These are phyloP conservation scores for Fraxinus albicans DNA, from an alignment of 305 asterid genomes.

Conservation along the genomic window DNA sequence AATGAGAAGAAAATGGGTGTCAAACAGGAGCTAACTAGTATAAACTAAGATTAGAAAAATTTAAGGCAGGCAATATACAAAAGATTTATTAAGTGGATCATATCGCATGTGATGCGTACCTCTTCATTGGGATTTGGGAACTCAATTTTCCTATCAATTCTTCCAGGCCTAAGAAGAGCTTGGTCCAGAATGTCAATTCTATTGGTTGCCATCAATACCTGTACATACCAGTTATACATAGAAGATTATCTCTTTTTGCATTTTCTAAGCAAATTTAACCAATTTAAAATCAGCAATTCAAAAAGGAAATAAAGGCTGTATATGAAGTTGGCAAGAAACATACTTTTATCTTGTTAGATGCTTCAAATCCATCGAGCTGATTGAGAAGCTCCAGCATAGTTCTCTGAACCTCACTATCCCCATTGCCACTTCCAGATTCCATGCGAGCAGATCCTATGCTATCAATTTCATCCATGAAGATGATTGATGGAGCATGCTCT, in stretches of 20 bases:
- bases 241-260: background rate
- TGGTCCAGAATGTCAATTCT: slow-evolving; percentile 93
- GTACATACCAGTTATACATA: slow-evolving; percentile 18
- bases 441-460: slow-evolving; percentile 26
- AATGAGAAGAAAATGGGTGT: no score
- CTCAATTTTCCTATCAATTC: slow-evolving; percentile 92
- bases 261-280: background rate
- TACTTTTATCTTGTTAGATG: slow-evolving; percentile 83
- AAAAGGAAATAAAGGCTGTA: background rate
- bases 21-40: background rate
- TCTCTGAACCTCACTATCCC: slow-evolving; percentile 94
- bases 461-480: slow-evolving; percentile 1
- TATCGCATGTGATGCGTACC: slow-evolving; percentile 31
- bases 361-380: slow-evolving; percentile 98
- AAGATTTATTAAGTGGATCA: slow-evolving; percentile 14
- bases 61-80: background rate
- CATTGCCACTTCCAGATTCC: slow-evolving; percentile 97
- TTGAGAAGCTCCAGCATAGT: slow-evolving; percentile 97
- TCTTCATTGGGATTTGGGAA: slow-evolving; percentile 96
- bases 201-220: slow-evolving; percentile 98
- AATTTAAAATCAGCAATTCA: background rate
- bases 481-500: slow-evolving; percentile 2
- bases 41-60: background rate
- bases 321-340: slow-evolving; percentile 6
- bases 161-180: slow-evolving; percentile 94